Conservation (phyloP, 768 basidiomycete genomes). For the Collybia mongolica region DNA sequence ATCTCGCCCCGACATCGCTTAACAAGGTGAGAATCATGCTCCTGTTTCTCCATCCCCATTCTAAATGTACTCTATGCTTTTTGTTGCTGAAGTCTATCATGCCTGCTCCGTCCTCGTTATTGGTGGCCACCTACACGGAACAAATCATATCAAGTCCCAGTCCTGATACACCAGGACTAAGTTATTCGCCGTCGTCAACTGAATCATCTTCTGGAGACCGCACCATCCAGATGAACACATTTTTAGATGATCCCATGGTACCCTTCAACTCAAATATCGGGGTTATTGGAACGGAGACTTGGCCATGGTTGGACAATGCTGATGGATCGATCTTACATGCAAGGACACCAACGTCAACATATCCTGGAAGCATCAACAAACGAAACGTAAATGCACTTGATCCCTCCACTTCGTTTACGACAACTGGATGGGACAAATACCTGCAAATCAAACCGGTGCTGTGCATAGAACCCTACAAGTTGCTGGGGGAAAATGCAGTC, state of each 20-base stretch:
- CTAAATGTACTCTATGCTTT: too few species aligned
- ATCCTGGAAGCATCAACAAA: not conserved
- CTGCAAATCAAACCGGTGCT: too few species aligned
- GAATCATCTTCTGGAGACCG: slow-evolving; percentile 55
- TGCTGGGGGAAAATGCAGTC: too few species aligned
- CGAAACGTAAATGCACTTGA: not conserved
- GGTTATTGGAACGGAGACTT: slow-evolving; percentile 15
- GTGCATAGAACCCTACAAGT: too few species aligned
- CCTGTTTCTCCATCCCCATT: too few species aligned
- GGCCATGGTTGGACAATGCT: slow-evolving; percentile 21
- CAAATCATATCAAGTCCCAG: slow-evolving; percentile 31
- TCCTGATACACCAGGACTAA: slow-evolving; percentile 57
- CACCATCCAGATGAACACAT: slow-evolving; percentile 55
- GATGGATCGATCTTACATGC: slow-evolving; percentile 1
- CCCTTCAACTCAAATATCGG: slow-evolving; percentile 8
- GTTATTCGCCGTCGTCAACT: slow-evolving; percentile 59
- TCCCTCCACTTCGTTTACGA: too few species aligned
- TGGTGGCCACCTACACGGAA: not conserved
- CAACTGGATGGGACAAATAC: too few species aligned
- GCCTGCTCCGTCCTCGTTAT: not conserved
- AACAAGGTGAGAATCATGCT: too few species aligned
- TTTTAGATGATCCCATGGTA: slow-evolving; percentile 42
- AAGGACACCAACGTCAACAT: not conserved
- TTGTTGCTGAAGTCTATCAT: too few species aligned
- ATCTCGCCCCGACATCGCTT: too few species aligned